These are phyloP conservation scores for Saccharomyces hybrid DNA, from an alignment of 1,139 yeast genomes.

Conservation along the genomic window DNA sequence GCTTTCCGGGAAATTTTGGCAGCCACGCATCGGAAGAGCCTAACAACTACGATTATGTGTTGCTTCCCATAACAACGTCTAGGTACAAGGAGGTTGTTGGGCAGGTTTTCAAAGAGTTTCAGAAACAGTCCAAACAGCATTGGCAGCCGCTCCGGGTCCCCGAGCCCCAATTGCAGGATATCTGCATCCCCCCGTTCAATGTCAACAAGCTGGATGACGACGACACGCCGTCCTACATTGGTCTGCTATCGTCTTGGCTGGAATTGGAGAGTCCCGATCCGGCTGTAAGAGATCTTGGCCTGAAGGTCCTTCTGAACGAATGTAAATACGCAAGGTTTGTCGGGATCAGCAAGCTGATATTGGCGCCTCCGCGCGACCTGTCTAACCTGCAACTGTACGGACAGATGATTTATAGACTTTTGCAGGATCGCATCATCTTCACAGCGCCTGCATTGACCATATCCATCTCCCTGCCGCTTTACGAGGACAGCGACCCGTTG, in stretches of 20 bases:
- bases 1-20: neutral
- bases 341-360: slow-evolving; percentile 44
- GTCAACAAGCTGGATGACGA: slow-evolving; percentile 4
- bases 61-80: slow-evolving; percentile 39
- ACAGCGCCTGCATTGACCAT: slow-evolving; percentile 16
- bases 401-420: slow-evolving; percentile 35
- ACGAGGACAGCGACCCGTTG: slow-evolving; percentile 43
- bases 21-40: slow-evolving; percentile 5
- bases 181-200: slow-evolving; percentile 32
- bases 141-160: slow-evolving; percentile 21
- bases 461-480: slow-evolving; percentile 32
- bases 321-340: slow-evolving; percentile 50
- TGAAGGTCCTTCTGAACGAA: slow-evolving; percentile 49
- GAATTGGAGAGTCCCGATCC: slow-evolving; percentile 49
- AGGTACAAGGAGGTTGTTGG: slow-evolving; percentile 38
- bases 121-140: slow-evolving; percentile 10
- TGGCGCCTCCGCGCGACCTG: slow-evolving; percentile 57
- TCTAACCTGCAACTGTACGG: slow-evolving; percentile 46
- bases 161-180: slow-evolving; percentile 36
- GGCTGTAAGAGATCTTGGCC: slow-evolving; percentile 43
- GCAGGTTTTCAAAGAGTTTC: slow-evolving; percentile 32
- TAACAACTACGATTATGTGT: slow-evolving; percentile 33
- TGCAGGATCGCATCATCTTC: slow-evolving; percentile 20
- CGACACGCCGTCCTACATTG: slow-evolving; percentile 28
- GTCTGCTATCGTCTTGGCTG: slow-evolving; percentile 56